A percentile compares a stretch with the other conserved stretches of the same genome.
Evolutionary conservation across 2,329 filamentous ascomycete species (phyloP).

Genomic region (Pseudogymnoascus sp.): DNA sequence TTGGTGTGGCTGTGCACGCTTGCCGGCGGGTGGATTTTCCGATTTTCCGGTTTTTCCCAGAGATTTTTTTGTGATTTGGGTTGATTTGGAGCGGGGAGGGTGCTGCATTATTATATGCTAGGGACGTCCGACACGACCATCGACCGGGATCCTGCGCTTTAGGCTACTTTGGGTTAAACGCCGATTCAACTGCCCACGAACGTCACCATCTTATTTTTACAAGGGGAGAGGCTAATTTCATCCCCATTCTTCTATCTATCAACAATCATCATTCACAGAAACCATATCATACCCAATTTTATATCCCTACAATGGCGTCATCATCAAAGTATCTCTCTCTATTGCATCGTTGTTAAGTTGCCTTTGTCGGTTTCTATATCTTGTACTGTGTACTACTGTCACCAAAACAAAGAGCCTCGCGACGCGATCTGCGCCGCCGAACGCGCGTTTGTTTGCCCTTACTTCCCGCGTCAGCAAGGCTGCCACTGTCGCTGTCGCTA

Average conservation of each 20-base stretch:
- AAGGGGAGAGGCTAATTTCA: background rate
- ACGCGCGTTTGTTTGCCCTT: background rate
- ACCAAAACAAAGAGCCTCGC: background rate
- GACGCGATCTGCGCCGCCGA: background rate
- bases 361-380: background rate
- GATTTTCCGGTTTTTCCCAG: background rate
- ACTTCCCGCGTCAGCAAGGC: background rate
- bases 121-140: background rate
- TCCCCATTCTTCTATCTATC: background rate
- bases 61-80: background rate
- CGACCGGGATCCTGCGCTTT: background rate
- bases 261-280: background rate
- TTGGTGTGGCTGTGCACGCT: background rate
- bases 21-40: background rate
- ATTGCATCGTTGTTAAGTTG: background rate
- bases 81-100: background rate
- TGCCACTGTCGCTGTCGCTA: background rate
- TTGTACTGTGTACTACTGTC: background rate
- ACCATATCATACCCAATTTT: background rate
- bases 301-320: slow-evolving; percentile 6
- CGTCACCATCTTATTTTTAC: slow-evolving; percentile 7
- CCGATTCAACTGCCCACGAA: background rate
- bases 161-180: slow-evolving; percentile 6
- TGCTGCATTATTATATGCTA: slow-evolving; percentile 11
- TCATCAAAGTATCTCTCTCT: background rate